A percentile compares a stretch with the other conserved stretches of the same genome.
These are phyloP conservation scores for Ajuga chamaepitys DNA, from an alignment of 257 asterid species.

Conservation along the genomic window DNA sequence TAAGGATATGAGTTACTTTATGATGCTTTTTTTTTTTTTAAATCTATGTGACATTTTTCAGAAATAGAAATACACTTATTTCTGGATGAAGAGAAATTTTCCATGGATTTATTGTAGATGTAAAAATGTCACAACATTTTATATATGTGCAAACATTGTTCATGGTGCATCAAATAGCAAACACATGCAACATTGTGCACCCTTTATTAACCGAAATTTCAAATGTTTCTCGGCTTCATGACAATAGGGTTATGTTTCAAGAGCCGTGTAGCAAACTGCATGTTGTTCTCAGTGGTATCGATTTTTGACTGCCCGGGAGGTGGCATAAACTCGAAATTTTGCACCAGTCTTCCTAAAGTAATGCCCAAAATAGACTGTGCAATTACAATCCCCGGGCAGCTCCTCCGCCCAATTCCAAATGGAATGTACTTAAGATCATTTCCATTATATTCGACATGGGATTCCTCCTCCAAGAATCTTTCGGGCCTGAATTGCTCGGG, in stretches of 20 bases:
- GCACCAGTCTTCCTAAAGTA: slow-evolving; percentile 71
- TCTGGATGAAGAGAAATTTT: too few relatives aligned
- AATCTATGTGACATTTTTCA: too few relatives aligned
- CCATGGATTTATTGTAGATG: too few relatives aligned
- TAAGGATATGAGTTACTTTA: too few relatives aligned
- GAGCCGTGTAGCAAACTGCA: slow-evolving; percentile 63
- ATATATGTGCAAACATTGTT: too few relatives aligned
- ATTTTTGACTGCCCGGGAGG: slow-evolving; percentile 62
- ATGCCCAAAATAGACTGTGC: slow-evolving; percentile 76
- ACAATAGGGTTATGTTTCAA: slow-evolving; percentile 61
- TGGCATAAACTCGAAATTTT: slow-evolving; percentile 66
- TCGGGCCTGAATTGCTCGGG: slow-evolving; percentile 86
- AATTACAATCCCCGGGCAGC: slow-evolving; percentile 77
- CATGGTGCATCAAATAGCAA: background rate
- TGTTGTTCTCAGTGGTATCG: slow-evolving; percentile 62
- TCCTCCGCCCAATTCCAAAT: slow-evolving; percentile 75
- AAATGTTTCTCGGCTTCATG: slow-evolving; percentile 37
- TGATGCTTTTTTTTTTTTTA: too few relatives aligned
- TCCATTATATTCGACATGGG: slow-evolving; percentile 59
- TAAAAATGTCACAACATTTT: too few relatives aligned
- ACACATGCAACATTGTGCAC: background rate
- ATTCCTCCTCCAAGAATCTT: slow-evolving; percentile 77
- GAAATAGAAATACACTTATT: too few relatives aligned
- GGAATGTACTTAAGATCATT: slow-evolving; percentile 69
- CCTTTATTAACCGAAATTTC: background rate